phyloP scores from a whole-genome alignment of 345 rosid genomes.

The Eucalyptus tenuipes region DNA sequence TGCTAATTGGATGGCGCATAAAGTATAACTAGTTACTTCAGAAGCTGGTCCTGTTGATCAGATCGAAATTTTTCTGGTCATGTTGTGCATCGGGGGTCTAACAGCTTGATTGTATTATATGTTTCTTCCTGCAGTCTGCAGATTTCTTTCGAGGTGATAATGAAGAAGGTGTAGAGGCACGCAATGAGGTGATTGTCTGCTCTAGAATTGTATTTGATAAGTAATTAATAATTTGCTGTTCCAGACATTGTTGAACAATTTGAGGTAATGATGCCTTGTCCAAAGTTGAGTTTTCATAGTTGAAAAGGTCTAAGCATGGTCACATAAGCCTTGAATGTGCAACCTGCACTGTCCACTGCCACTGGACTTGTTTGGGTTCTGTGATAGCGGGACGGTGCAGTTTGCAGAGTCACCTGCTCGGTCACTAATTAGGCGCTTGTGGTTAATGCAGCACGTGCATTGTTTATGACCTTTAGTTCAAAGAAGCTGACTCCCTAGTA shows the following conservation, averaged over 20 bases:
- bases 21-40: neutral
- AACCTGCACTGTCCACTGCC: neutral
- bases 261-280: neutral
- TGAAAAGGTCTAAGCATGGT: neutral
- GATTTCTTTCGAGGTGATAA: slow-evolving; percentile 97
- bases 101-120: neutral
- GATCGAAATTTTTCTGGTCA: neutral
- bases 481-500: neutral
- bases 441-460: neutral
- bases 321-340: neutral
- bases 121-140: slow-evolving; percentile 57
- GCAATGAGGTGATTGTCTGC: slow-evolving; percentile 65
- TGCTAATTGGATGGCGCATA: neutral
- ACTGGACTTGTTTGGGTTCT: neutral
- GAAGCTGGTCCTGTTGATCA: neutral
- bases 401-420: neutral
- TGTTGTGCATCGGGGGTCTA: neutral
- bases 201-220: neutral
- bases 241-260: neutral
- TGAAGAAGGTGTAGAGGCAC: slow-evolving; percentile 96
- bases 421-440: neutral
- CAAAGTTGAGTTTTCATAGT: neutral
- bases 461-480: neutral
- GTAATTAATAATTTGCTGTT: neutral
- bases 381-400: neutral